Conservation (phyloP, 768 basidiomycete genomes). For the Trametes meyenii region DNA sequence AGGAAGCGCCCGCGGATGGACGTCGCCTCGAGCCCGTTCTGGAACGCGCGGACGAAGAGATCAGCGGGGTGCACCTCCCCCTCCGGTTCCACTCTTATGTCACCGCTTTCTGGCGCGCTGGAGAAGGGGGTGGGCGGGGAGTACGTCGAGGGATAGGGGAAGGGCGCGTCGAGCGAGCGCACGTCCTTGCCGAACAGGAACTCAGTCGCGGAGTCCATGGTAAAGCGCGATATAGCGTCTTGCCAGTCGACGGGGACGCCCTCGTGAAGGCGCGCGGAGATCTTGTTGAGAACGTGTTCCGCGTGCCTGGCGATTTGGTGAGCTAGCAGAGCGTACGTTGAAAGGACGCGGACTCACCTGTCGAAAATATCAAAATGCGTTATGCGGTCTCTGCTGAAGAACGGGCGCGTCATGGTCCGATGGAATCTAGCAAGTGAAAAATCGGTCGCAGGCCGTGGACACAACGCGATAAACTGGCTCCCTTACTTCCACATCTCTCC, state of each 20-base stretch:
- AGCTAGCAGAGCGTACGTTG: not conserved
- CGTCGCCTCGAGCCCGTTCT: constrained; percentile 47
- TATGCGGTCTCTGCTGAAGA: constrained; percentile 48
- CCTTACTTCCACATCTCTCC: constrained; percentile 72
- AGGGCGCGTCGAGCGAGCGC: constrained; percentile 26
- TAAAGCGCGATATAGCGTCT: constrained; percentile 32
- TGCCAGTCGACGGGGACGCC: constrained; percentile 53
- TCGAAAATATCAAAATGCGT: constrained; percentile 33
- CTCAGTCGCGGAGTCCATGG: constrained; percentile 37
- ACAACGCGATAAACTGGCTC: no score
- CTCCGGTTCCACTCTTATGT: not conserved
- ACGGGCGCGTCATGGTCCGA: constrained; percentile 68
- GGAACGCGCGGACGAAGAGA: constrained; percentile 52
- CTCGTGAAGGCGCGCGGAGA: constrained; percentile 44
- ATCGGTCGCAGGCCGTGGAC: no score
- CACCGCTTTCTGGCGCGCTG: not conserved
- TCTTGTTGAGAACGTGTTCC: constrained; percentile 41
- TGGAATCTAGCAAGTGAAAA: constrained; percentile 52
- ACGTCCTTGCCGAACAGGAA: constrained; percentile 37
- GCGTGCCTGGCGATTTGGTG: constrained; percentile 1
- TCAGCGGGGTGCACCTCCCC: constrained; percentile 10
- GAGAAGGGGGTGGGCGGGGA: not conserved
- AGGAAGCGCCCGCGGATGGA: constrained; percentile 46
- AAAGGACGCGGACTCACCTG: not conserved
- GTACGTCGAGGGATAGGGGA: constrained; percentile 25